Conservation (phyloP, 805 yeast species). For the Tetrapisispora iriomotensis region DNA sequence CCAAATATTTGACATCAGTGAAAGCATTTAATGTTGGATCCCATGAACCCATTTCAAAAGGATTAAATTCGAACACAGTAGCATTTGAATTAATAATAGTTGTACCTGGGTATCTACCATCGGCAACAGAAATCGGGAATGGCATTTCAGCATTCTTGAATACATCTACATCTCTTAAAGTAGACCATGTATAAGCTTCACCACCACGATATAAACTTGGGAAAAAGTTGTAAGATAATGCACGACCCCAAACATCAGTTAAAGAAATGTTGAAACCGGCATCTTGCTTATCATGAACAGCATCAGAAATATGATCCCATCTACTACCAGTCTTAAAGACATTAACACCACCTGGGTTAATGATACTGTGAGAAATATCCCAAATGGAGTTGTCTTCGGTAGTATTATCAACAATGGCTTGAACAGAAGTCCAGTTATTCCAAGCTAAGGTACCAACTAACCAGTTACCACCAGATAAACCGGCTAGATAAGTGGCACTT, state of each 20-base stretch:
- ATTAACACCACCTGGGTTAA: constrained; percentile 56
- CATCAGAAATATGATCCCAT: constrained; percentile 47
- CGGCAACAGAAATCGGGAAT: constrained; percentile 58
- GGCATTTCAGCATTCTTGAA: constrained; percentile 60
- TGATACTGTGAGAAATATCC: constrained; percentile 56
- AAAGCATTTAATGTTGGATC: constrained; percentile 65
- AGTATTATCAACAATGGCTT: constrained; percentile 39
- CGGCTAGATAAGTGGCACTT: constrained; percentile 60
- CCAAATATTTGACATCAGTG: constrained; percentile 58
- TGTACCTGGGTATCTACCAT: constrained; percentile 58
- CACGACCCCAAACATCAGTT: constrained; percentile 77
- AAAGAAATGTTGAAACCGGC: constrained; percentile 62
- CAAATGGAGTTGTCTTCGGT: constrained; percentile 40
- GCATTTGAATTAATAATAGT: constrained; percentile 52
- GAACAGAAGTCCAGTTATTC: constrained; percentile 67
- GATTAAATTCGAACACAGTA: constrained; percentile 55
- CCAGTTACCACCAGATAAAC: constrained; percentile 85
- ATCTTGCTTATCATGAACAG: constrained; percentile 40
- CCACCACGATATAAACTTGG: constrained; percentile 50
- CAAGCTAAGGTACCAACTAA: constrained; percentile 56
- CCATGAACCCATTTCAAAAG: constrained; percentile 81
- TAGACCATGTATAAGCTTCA: constrained; percentile 51
- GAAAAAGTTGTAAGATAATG: constrained; percentile 65
- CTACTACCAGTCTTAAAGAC: constrained; percentile 42
- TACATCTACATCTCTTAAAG: constrained; percentile 50